A percentile compares a stretch with the other conserved stretches of the same genome.
These are phyloP conservation scores for Pseudoscleropodium purum DNA, from an alignment of 225 moss, liverwort and hornwort species.

Conservation along the genomic window DNA sequence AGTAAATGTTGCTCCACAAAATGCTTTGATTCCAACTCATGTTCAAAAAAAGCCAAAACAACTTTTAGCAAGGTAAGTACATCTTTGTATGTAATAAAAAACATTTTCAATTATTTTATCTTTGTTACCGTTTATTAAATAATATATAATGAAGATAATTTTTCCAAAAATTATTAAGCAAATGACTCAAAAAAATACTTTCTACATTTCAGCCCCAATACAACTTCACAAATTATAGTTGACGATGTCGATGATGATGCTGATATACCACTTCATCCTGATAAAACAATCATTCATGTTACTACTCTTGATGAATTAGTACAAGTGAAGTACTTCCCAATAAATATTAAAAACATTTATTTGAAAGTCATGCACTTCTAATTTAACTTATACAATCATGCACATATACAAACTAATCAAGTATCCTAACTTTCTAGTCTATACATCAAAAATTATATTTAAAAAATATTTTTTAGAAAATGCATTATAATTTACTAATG, in stretches of 20 bases:
- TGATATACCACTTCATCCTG: conserved; percentile 6
- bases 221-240: neutral
- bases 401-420: neutral
- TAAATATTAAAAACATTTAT: neutral
- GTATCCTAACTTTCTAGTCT: neutral
- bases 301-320: conserved; percentile 83
- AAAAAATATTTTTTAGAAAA: no score
- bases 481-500: neutral
- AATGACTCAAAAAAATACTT: neutral
- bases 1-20: conserved; percentile 29
- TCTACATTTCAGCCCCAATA: neutral
- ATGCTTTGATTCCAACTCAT: neutral
- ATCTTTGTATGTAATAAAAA: neutral
- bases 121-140: neutral
- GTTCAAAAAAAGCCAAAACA: neutral
- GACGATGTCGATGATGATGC: neutral
- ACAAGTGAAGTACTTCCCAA: conserved; percentile 14
- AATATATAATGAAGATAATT: neutral
- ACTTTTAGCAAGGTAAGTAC: neutral
- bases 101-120: neutral
- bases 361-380: neutral
- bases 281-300: conserved; percentile 64
- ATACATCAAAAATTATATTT: neutral
- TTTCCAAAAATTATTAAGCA: neutral
- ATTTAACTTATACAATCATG: neutral